Percentiles rank a stretch among this genome's conserved stretches.
Conservation (phyloP, 306 rosid genomes). For the Boehmeria nivea region DNA sequence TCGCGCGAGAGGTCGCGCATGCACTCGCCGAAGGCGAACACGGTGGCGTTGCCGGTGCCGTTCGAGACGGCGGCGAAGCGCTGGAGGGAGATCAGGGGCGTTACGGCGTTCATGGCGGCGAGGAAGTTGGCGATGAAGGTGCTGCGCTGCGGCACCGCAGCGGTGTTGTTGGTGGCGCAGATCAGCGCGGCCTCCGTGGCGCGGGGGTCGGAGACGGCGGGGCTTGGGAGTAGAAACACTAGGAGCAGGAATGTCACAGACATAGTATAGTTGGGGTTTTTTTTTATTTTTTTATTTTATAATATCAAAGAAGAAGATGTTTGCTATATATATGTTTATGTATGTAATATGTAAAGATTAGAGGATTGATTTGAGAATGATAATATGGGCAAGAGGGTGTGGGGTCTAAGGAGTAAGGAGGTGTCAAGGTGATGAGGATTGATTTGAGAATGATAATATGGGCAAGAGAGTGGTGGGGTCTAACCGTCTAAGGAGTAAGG, state of each 20-base stretch:
- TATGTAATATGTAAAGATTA: too few species aligned
- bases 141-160: slow-evolving; percentile 15
- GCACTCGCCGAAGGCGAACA: slow-evolving; percentile 58
- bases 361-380: too few species aligned
- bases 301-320: too few species aligned
- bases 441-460: too few species aligned
- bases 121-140: slow-evolving; percentile 39
- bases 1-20: slow-evolving; percentile 47
- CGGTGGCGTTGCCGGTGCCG: slow-evolving; percentile 41
- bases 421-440: too few species aligned
- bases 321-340: too few species aligned
- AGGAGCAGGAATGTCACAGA: neutral
- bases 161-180: slow-evolving; percentile 49
- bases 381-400: too few species aligned
- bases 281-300: too few species aligned
- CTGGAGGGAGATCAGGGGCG: slow-evolving; percentile 23
- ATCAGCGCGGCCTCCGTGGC: slow-evolving; percentile 40
- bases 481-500: too few species aligned
- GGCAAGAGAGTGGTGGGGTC: too few species aligned
- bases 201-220: slow-evolving; percentile 40
- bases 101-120: slow-evolving; percentile 41
- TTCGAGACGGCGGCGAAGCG: slow-evolving; percentile 33
- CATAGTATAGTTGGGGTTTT: neutral
- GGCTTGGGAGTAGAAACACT: slow-evolving; percentile 5
- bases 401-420: too few species aligned